Base-by-base conservation (phyloP, 352 stramenopile species). In the Elongisporangium anandrum region DNA sequence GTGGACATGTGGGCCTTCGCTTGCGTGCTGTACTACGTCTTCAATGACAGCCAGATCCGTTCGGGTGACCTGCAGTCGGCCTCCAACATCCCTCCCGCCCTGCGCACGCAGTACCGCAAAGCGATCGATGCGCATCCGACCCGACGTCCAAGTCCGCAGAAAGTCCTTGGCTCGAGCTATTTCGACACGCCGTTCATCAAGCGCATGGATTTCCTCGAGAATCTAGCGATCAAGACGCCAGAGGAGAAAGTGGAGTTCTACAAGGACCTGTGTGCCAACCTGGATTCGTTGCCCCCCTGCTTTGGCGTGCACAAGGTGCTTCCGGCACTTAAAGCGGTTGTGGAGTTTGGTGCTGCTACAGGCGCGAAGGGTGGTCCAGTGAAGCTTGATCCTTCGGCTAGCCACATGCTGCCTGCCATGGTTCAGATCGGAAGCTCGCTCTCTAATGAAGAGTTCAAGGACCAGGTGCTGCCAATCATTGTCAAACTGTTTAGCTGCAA, bases 171-270 rank as follows among this genome's bases (percentile, higher is more conserved):
- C 57, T 95, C 83, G 59, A 92, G 83, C 34, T 89, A 95, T 23
- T 98, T 98, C 69, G 85, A 97, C 57, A 96, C 92, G 56, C 73
- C 89, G 15, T 97, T 98, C 61, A 92, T 97, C 64, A 94, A 92
- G 60, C 79, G 92, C n/a, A 94, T 98, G 81, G 74, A 90, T 52
- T 97, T 97, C 69, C 60, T 99, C 20, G 89, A 98, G 65, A 96
- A 98, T 68, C 75, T 98, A 24, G 77, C 87, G 6, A 76, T 98
- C 41, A 98, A 98, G 71, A 93, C 89, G 0, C 79, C 92, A 0
- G 92, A 98, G 52, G 90, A 98, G 64, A 98, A 98, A 60, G 88
- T 97, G 39, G 78, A 80, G 29, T 98, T 98, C 64, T 97, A 98
- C 77, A 96, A 98, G 75, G 93, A 96, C 52, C 73, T 99, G 19